Evolutionary conservation across 1,284 basidiomycete genomes (phyloP).

Genomic region (Marasmius oreades): DNA sequence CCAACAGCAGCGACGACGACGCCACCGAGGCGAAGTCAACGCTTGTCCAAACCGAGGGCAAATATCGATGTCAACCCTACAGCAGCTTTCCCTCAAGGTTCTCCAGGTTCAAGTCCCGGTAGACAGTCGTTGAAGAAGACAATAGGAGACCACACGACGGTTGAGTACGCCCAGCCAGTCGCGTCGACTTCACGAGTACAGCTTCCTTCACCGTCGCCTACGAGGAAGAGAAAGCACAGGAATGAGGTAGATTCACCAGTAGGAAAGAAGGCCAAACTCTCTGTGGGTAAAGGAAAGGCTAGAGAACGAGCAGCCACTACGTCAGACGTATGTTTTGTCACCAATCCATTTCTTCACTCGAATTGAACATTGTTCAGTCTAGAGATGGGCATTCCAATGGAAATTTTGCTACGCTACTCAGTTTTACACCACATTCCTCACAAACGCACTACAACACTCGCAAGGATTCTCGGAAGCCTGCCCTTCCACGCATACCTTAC

Average conservation of each 20-base stretch:
- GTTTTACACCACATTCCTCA: background rate
- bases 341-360: background rate
- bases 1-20: background rate
- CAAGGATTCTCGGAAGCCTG: background rate
- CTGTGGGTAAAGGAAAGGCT: background rate
- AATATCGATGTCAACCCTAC: background rate
- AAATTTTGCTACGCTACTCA: background rate
- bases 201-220: background rate
- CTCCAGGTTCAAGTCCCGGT: background rate
- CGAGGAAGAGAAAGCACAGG: background rate
- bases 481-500: background rate
- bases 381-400: background rate
- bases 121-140: background rate
- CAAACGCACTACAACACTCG: background rate
- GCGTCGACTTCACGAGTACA: background rate
- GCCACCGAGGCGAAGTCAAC: background rate
- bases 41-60: background rate
- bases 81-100: background rate
- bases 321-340: background rate
- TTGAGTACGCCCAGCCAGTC: background rate
- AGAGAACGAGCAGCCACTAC: background rate
- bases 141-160: background rate
- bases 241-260: background rate
- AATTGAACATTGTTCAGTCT: background rate
- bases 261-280: background rate